Evolutionary conservation across 2,329 filamentous ascomycete genomes (phyloP).

Genomic region (Sporothrix protearum): DNA sequence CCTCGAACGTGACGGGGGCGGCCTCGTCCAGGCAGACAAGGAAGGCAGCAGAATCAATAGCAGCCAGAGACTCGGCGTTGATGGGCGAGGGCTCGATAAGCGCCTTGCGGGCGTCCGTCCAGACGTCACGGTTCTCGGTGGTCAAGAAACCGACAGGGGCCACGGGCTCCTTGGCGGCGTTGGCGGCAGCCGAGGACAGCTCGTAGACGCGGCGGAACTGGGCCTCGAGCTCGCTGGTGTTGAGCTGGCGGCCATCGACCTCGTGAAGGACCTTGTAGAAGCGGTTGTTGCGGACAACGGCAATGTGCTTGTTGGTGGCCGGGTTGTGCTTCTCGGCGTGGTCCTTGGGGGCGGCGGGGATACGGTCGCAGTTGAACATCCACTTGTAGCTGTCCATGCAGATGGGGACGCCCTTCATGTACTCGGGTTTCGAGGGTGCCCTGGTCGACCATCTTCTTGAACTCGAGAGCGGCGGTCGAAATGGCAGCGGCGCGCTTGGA

Average conservation of each 20-base stretch:
- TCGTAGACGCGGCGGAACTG: slow-evolving; percentile 86
- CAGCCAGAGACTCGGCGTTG: slow-evolving; percentile 73
- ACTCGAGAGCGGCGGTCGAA: slow-evolving; percentile 78
- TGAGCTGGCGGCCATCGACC: slow-evolving; percentile 78
- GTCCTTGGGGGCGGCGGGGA: slow-evolving; percentile 78
- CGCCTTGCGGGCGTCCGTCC: slow-evolving; percentile 76
- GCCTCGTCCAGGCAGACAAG: slow-evolving; percentile 91
- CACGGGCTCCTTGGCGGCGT: slow-evolving; percentile 47
- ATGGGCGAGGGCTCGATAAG: slow-evolving; percentile 72
- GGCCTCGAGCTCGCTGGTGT: slow-evolving; percentile 80
- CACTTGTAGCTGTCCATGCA: slow-evolving; percentile 98
- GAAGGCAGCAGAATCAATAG: slow-evolving; percentile 86
- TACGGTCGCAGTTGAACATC: slow-evolving; percentile 95
- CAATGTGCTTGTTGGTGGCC: slow-evolving; percentile 72
- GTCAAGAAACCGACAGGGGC: slow-evolving; percentile 81
- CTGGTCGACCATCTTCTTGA: slow-evolving; percentile 86
- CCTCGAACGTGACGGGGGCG: slow-evolving; percentile 85
- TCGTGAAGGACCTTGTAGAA: slow-evolving; percentile 91
- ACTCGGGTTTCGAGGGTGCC: slow-evolving; percentile 89
- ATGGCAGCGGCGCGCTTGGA: slow-evolving; percentile 91
- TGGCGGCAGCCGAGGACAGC: slow-evolving; percentile 48
- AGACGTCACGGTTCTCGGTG: slow-evolving; percentile 87
- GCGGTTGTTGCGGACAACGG: slow-evolving; percentile 91
- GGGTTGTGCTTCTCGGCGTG: slow-evolving; percentile 75
- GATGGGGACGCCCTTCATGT: slow-evolving; percentile 96